phyloP scores from a whole-genome alignment of 2,329 filamentous ascomycete genomes.

The Zarea fungicola region DNA sequence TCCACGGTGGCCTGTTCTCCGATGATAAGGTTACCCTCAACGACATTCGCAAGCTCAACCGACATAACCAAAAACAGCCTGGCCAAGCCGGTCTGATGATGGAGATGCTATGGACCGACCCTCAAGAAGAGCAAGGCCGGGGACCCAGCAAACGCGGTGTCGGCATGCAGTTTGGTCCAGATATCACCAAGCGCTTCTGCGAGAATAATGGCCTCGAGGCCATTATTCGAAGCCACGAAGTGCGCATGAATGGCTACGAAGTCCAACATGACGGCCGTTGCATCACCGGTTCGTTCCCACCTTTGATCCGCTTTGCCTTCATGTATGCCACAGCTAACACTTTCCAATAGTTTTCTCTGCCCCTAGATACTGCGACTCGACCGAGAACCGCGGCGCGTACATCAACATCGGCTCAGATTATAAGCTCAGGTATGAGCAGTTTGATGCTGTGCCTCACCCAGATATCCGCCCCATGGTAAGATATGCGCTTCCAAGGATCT shows the following conservation, averaged over 20 bases:
- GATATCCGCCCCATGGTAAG: constrained; percentile 86
- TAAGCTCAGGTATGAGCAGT: constrained; percentile 87
- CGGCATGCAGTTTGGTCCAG: constrained; percentile 92
- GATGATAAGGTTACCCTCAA: constrained; percentile 89
- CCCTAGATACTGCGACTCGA: constrained; percentile 94
- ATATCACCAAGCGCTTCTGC: constrained; percentile 94
- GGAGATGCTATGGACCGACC: constrained; percentile 99
- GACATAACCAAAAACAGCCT: constrained; percentile 86
- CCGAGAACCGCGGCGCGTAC: constrained; percentile 96
- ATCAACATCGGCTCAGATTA: constrained; percentile 94
- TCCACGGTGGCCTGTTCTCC: constrained; percentile 94
- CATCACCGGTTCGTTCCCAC: constrained; percentile 68
- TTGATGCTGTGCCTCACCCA: constrained; percentile 94
- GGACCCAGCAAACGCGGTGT: constrained; percentile 96
- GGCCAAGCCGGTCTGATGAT: constrained; percentile 96
- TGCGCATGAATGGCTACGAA: constrained; percentile 98
- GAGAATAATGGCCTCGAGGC: constrained; percentile 92
- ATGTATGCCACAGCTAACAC: constrained; percentile 21
- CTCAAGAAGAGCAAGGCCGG: constrained; percentile 77
- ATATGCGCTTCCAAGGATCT: not conserved
- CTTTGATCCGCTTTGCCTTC: not conserved
- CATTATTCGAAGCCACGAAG: constrained; percentile 94
- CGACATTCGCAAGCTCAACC: constrained; percentile 87
- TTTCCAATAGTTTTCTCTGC: constrained; percentile 75
- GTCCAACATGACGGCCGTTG: constrained; percentile 93